phyloP scores from a whole-genome alignment of 176 grass and related monocot species.

The Coix lacrymajobi region DNA sequence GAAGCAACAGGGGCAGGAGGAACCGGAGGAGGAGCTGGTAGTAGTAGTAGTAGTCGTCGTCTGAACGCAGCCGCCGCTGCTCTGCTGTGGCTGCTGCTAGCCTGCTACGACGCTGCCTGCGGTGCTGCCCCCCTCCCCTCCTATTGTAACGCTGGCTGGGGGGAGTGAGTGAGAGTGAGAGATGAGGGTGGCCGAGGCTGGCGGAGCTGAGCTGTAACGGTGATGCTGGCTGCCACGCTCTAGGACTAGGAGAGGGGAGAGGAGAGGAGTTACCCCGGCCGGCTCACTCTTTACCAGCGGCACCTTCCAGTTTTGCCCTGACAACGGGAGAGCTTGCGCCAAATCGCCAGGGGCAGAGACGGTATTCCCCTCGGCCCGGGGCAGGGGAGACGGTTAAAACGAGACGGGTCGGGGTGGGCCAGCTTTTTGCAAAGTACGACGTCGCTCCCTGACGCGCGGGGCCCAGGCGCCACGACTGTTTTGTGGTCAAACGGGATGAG shows the following conservation, averaged over 20 bases:
- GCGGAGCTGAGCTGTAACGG: neutral
- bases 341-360: neutral
- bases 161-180: neutral
- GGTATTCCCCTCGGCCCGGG: neutral
- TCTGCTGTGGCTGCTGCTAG: neutral
- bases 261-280: neutral
- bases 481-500: constrained; percentile 21
- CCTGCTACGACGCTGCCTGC: neutral
- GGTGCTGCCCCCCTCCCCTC: neutral
- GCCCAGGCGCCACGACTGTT: neutral
- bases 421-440: neutral
- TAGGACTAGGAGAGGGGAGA: too few relatives aligned
- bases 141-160: neutral
- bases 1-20: neutral
- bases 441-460: neutral
- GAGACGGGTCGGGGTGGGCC: neutral
- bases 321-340: neutral
- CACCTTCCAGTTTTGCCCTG: constrained; percentile 9
- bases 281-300: neutral
- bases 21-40: neutral
- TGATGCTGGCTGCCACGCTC: neutral
- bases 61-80: constrained; percentile 34
- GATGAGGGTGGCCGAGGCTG: neutral
- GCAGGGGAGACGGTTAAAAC: neutral
- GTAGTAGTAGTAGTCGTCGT: constrained; percentile 1